Conservation (phyloP, 768 basidiomycete genomes). For the Filobasidium floriforme region DNA sequence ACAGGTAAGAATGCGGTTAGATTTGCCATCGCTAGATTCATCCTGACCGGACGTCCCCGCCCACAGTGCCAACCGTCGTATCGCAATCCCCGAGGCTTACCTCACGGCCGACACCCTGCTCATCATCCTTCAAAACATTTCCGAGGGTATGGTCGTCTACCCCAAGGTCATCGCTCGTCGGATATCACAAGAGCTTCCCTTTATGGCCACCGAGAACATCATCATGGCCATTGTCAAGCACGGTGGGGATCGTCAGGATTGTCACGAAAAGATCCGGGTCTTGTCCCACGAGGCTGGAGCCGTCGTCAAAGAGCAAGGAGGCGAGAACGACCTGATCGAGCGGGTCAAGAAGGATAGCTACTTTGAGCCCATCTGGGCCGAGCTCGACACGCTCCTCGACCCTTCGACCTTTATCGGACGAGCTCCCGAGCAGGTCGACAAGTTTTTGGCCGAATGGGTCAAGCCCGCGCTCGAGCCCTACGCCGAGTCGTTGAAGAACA, state of each 20-base stretch:
- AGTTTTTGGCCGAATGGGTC: slow-evolving; percentile 80
- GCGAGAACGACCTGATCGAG: slow-evolving; percentile 91
- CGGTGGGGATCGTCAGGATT: slow-evolving; percentile 91
- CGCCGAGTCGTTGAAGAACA: slow-evolving; percentile 41
- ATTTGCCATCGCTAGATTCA: no score
- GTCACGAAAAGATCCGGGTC: slow-evolving; percentile 91
- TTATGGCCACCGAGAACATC: slow-evolving; percentile 99
- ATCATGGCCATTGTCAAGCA: slow-evolving; percentile 95
- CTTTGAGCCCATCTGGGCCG: slow-evolving; percentile 75
- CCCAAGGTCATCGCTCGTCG: slow-evolving; percentile 88
- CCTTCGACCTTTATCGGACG: slow-evolving; percentile 84
- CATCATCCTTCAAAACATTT: slow-evolving; percentile 90
- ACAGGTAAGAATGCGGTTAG: slow-evolving; percentile 54
- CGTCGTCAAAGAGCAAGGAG: slow-evolving; percentile 88
- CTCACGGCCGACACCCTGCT: slow-evolving; percentile 93
- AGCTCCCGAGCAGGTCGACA: slow-evolving; percentile 90
- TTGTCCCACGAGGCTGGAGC: slow-evolving; percentile 88
- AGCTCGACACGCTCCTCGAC: slow-evolving; percentile 71
- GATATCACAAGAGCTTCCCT: slow-evolving; percentile 89
- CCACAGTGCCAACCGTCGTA: slow-evolving; percentile 84
- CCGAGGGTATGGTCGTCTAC: slow-evolving; percentile 98
- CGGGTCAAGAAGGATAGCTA: slow-evolving; percentile 73
- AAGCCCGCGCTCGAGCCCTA: slow-evolving; percentile 60
- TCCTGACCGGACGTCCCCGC: neutral
- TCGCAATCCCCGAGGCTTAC: slow-evolving; percentile 94